These are phyloP conservation scores for Coprinellus micaceus DNA, from an alignment of 768 basidiomycete genomes.

Conservation along the genomic window DNA sequence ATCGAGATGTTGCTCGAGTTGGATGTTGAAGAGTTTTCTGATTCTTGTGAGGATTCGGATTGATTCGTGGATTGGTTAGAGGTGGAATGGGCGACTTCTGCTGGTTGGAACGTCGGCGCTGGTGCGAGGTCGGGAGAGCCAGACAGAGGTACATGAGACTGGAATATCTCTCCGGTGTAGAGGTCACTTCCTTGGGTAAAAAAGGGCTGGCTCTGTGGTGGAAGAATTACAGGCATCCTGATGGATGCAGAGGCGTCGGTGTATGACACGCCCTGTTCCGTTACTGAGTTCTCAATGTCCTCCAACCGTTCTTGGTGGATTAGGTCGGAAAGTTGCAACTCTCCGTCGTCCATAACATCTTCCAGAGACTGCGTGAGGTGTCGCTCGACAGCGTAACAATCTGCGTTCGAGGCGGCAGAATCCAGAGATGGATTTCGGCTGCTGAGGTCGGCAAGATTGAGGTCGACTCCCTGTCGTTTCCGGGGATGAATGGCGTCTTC, in stretches of 20 bases:
- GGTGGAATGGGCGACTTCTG: neutral
- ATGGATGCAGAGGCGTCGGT: neutral
- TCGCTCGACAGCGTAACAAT: neutral
- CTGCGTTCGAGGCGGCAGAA: neutral
- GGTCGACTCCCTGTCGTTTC: neutral
- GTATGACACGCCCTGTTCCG: neutral
- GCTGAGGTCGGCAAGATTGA: neutral
- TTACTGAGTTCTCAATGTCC: neutral
- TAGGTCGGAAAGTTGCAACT: neutral
- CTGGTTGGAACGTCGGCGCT: no score
- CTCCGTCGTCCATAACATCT: neutral
- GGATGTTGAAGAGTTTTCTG: neutral
- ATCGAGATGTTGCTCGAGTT: neutral
- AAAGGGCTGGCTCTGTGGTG: neutral
- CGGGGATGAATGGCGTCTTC: neutral
- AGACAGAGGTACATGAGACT: neutral
- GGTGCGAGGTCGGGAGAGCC: no score
- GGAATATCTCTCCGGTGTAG: conserved; percentile 6
- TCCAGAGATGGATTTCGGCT: neutral
- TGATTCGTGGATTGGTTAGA: neutral
- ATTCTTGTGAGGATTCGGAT: neutral
- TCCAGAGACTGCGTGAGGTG: neutral
- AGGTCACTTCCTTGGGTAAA: neutral
- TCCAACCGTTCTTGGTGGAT: neutral
- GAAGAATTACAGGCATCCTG: neutral